These are phyloP conservation scores for Begonia peltatifolia DNA, from an alignment of 306 rosid species.

Conservation along the genomic window DNA sequence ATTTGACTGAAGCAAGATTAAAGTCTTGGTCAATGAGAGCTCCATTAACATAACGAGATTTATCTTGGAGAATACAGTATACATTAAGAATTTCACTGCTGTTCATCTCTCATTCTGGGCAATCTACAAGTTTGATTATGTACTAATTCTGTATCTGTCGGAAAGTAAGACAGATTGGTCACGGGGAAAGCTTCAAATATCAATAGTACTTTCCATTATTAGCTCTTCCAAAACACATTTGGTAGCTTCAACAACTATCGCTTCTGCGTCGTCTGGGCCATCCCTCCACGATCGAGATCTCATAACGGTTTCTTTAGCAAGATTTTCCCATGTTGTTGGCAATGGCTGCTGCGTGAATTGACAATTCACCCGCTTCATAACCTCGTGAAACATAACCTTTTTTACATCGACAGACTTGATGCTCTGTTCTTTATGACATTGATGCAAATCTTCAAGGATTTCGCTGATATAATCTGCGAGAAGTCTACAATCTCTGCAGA, in stretches of 20 bases:
- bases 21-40: too few relatives aligned
- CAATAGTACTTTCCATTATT: constrained; percentile 35
- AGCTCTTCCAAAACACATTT: constrained; percentile 40
- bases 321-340: constrained; percentile 22
- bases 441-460: constrained; percentile 28
- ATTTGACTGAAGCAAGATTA: too few relatives aligned
- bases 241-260: constrained; percentile 23
- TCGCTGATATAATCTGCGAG: constrained; percentile 39
- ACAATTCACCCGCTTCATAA: constrained; percentile 22
- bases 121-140: too few relatives aligned
- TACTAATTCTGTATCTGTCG: too few relatives aligned
- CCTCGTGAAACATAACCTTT: constrained; percentile 28
- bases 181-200: constrained; percentile 28
- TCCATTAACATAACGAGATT: too few relatives aligned
- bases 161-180: too few relatives aligned
- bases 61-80: too few relatives aligned
- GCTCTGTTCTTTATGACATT: constrained; percentile 13
- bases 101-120: too few relatives aligned
- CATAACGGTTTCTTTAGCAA: constrained; percentile 30
- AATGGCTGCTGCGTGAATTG: constrained; percentile 17
- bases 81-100: too few relatives aligned
- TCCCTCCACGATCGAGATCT: constrained; percentile 40
- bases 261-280: constrained; percentile 25
- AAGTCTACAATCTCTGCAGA: constrained; percentile 15
- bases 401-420: constrained; percentile 18